Evolutionary conservation across 2,329 filamentous ascomycete genomes (phyloP).

Genomic region (Apiospora arundinis): DNA sequence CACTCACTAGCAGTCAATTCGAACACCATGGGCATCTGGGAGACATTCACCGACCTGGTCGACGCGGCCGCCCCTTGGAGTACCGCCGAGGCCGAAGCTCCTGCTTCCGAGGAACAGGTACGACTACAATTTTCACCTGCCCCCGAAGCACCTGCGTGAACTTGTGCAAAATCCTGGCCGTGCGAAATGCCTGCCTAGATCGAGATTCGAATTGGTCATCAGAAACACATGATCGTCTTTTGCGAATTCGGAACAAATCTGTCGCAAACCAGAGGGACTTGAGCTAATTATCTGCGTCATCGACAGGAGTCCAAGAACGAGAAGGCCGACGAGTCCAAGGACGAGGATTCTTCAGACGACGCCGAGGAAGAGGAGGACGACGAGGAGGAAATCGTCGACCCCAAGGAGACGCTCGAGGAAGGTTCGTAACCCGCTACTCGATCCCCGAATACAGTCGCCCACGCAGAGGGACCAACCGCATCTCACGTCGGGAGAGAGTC

Average conservation of each 20-base stretch:
- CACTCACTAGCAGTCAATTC: constrained; percentile 40
- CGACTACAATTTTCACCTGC: constrained; percentile 30
- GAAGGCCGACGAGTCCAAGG: constrained; percentile 53
- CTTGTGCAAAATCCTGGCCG: background rate
- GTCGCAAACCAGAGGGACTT: constrained; percentile 10
- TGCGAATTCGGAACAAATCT: background rate
- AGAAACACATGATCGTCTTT: background rate
- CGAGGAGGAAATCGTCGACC: constrained; percentile 81
- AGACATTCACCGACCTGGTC: constrained; percentile 67
- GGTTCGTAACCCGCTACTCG: constrained; percentile 65
- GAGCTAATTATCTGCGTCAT: constrained; percentile 22
- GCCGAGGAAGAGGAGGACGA: constrained; percentile 71
- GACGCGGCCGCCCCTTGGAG: constrained; percentile 71
- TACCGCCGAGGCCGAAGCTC: constrained; percentile 70
- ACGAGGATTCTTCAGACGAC: constrained; percentile 43
- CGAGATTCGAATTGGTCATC: background rate
- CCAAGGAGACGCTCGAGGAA: constrained; percentile 88
- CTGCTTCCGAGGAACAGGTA: constrained; percentile 70
- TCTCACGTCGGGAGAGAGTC: background rate
- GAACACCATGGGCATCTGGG: constrained; percentile 71
- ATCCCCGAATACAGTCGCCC: constrained; percentile 14
- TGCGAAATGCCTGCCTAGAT: background rate
- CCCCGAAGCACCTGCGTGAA: constrained; percentile 21
- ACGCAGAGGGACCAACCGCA: background rate
- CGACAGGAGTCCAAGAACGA: constrained; percentile 32